A percentile compares a stretch with the other conserved stretches of the same genome.
These are phyloP conservation scores for Populus trichocarpa DNA, from an alignment of 441 rosid genomes.

Conservation along the genomic window DNA sequence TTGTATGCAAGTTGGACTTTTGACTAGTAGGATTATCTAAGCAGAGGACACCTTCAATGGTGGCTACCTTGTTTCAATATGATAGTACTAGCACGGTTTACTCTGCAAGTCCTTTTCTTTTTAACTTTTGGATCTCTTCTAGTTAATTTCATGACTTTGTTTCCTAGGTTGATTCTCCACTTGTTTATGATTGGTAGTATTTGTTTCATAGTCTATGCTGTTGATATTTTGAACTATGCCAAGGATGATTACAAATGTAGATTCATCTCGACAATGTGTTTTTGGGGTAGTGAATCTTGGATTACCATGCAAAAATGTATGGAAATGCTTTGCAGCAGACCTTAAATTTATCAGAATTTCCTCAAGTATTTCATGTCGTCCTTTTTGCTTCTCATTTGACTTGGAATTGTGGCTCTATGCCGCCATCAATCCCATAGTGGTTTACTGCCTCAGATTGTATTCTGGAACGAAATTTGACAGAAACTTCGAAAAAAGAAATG, in stretches of 20 bases:
- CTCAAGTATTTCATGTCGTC: no score
- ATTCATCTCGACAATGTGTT: neutral
- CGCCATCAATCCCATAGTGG: no score
- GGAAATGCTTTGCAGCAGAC: no score
- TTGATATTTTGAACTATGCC: neutral
- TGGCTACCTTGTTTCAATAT: neutral
- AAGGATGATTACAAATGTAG: neutral
- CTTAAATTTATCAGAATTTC: no score
- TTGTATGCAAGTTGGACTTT: neutral
- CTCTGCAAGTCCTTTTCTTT: neutral
- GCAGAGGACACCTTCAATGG: neutral
- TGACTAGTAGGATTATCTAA: neutral
- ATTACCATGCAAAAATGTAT: no score
- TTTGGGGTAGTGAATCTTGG: no score
- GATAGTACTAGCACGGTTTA: neutral
- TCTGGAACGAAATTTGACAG: no score
- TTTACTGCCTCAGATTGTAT: no score
- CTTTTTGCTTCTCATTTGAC: no score
- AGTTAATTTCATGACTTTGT: neutral
- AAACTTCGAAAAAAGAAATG: no score
- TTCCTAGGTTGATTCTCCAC: neutral
- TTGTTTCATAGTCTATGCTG: neutral
- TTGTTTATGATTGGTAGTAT: neutral
- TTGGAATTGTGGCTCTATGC: no score
- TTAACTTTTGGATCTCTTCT: neutral